Evolutionary conservation across 2,329 filamentous ascomycete genomes (phyloP), one percentile per base, ranked within the genome.

Genomic region (Botrytis hyacinthi): DNA sequence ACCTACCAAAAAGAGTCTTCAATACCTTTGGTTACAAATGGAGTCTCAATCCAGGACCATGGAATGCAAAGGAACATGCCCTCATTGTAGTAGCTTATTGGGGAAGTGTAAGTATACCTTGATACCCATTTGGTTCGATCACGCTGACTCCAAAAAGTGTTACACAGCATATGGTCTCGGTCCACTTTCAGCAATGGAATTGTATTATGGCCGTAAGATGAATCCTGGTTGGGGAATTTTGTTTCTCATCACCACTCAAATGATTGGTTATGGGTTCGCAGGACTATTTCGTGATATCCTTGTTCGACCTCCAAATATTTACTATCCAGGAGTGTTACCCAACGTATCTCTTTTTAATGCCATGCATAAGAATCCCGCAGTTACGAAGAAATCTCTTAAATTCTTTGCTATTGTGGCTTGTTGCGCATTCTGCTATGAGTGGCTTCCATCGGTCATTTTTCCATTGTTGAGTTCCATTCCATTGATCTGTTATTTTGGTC

Each of bases 11-110:
- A 42, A 74, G 74, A 62, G 71, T 72, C 5, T 76, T 77, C 35
- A 77, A 70, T 26, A 67, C 78, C 7, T 80, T 82, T 70, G 80
- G 80, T 8, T 77, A 74, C 29, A 76, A 78, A 18, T 82, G 80
- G 74, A 81, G 75, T 59, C 81, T 91, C 37, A 92, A 92, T 72
- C 89, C 90, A 0, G 89, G 89, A 0, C 89, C 89, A 1, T 92
- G 92, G 81, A 92, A 91, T 78, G 85, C 90, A 79, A 92, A 92
- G 81, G 90, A 92, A 78, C 90, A 92, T 79, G 82, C 88, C 62
- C 86, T 92, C 74, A 90, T 92, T 70, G 87, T 89, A 29, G 87
- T 91, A 10, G 60, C 70, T 40, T 71, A 71, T 46, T 71, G 70
- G 70, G 70, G 70, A n/a, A 69, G 80, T 81, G 75, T 81, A 81